Base-by-base conservation (phyloP, 75 land plant genomes). In the Sequoiadendron giganteum region DNA sequence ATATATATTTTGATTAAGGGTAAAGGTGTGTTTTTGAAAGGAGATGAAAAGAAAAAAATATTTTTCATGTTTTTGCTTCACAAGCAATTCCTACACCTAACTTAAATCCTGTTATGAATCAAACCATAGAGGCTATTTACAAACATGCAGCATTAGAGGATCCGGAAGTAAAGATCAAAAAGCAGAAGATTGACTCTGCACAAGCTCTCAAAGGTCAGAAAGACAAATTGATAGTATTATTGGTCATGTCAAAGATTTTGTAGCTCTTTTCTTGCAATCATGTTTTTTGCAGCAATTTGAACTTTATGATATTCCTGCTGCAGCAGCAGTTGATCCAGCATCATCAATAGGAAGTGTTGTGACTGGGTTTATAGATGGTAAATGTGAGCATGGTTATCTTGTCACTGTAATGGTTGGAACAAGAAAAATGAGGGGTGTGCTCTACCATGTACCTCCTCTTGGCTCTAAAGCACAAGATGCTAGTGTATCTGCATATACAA, bases 351-450 rank as follows among this genome's bases (percentile, higher is more conserved):
- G 93, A 32, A 87, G 87, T 72, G 85, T 90, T 38, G 96, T 92
- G 47, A 87, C 85, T 10, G 99, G 99, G 61, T 82, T 87, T 10
- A 97, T 97, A 75, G 95, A 97, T 61, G 96, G 93, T 16, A 96
- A 97, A 58, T 93, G 94, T 87, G 97, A 97, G 45, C 85, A 93
- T 79, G 99, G 96, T 0, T 97, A 97, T 85, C 88, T 96, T 70
- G 94, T 97, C 13, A 92, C 96, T 36, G 95, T 97, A 25, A 91
- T 90, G 65, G 86, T 95, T 73, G 96, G 97, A 5, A 83, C 92
- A 10, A 93, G 96, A 85, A 86, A 87, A 38, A 91, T 97, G 56
- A 88, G 86, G 30, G 99, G 97, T 25, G 96, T 97, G 25, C 92
- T 97, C 10, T 97, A 96, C 54, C 96, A 95, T 91, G 86, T 90